Evolutionary conservation across 805 yeast genomes (phyloP).

Genomic region (Saccharomycopsis sp.): DNA sequence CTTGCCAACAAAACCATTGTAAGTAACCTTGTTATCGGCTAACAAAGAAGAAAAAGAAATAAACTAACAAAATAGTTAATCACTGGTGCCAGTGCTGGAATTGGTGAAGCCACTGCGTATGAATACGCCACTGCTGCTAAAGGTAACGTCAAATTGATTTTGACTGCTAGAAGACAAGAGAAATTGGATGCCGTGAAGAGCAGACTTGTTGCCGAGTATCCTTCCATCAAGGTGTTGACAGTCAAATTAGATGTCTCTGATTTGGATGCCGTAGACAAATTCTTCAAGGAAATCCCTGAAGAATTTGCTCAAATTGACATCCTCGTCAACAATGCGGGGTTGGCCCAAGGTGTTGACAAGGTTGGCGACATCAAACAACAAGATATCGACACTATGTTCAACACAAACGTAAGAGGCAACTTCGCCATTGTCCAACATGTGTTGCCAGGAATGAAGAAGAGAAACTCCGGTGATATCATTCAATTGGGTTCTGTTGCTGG

Average conservation of each 20-base stretch:
- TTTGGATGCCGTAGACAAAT: conserved; percentile 43
- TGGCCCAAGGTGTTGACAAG: conserved; percentile 70
- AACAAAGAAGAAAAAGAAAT: too few relatives aligned
- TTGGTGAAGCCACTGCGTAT: conserved; percentile 84
- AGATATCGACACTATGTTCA: conserved; percentile 71
- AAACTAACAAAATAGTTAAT: conserved; percentile 36
- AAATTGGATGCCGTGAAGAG: conserved; percentile 45
- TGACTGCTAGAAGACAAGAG: conserved; percentile 73
- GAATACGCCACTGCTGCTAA: conserved; percentile 73
- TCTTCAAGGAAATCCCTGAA: conserved; percentile 44
- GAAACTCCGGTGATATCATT: conserved; percentile 67
- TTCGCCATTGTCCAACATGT: conserved; percentile 78
- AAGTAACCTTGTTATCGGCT: too few relatives aligned
- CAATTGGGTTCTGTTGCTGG: conserved; percentile 77
- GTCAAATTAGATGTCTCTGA: conserved; percentile 52
- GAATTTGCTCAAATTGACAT: conserved; percentile 34
- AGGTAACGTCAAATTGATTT: conserved; percentile 61
- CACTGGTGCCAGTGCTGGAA: conserved; percentile 95
- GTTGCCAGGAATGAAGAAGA: conserved; percentile 60
- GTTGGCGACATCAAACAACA: conserved; percentile 61
- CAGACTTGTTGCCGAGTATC: conserved; percentile 41
- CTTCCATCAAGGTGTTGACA: conserved; percentile 38
- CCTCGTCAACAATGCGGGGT: conserved; percentile 27
- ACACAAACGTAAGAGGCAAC: conserved; percentile 83
- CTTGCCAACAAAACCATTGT: conserved; percentile 64